Percentiles rank a stretch among this genome's conserved stretches.
Conservation (phyloP, 345 rosid genomes). For the Lumnitzera littorea region DNA sequence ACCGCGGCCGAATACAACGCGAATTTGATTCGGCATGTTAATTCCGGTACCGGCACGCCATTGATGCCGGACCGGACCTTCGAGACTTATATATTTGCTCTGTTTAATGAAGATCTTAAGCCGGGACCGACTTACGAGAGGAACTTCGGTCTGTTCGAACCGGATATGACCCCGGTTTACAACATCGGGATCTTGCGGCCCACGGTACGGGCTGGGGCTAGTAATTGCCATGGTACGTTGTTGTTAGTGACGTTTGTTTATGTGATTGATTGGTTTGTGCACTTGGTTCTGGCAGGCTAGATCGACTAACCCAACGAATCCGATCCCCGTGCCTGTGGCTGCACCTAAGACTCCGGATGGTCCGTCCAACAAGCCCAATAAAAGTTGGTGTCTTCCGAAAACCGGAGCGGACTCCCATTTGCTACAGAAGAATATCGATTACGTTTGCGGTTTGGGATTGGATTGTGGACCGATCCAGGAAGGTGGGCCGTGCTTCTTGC, state of each 20-base stretch:
- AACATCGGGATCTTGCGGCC: conserved; percentile 66
- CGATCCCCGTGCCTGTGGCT: conserved; percentile 15
- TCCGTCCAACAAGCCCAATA: conserved; percentile 8
- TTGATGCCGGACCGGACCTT: conserved; percentile 79
- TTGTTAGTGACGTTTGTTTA: conserved; percentile 3
- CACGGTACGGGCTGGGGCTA: conserved; percentile 45
- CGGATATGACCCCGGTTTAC: conserved; percentile 63
- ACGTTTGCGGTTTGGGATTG: conserved; percentile 50
- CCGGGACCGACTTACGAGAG: conserved; percentile 63
- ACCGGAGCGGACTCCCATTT: conserved; percentile 36
- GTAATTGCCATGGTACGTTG: conserved; percentile 2
- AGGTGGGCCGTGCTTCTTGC: conserved; percentile 46
- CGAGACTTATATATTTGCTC: conserved; percentile 78
- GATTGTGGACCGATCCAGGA: conserved; percentile 47
- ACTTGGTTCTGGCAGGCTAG: conserved; percentile 35
- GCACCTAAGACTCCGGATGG: conserved; percentile 10
- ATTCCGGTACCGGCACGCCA: conserved; percentile 65
- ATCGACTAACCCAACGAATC: conserved; percentile 32
- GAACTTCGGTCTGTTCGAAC: conserved; percentile 62
- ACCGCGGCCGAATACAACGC: conserved; percentile 60
- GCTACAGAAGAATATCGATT: conserved; percentile 64
- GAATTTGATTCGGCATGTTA: conserved; percentile 52
- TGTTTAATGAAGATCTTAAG: conserved; percentile 85
- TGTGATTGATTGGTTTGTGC: conserved; percentile 7
- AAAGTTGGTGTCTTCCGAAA: conserved; percentile 48